Conservation (phyloP, 768 basidiomycete genomes). For the Leccinum aurantiacum region DNA sequence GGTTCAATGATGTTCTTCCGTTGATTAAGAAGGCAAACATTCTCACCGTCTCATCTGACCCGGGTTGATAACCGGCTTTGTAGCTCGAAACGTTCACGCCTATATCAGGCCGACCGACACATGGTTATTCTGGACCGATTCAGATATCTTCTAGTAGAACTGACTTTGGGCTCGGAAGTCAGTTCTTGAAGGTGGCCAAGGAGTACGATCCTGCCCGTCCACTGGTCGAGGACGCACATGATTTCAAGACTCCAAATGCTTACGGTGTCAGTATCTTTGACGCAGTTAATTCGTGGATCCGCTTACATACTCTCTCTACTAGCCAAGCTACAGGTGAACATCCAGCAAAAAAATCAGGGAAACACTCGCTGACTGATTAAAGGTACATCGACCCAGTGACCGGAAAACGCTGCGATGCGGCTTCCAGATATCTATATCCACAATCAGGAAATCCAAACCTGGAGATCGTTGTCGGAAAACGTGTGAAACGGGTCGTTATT, state of each 20-base stretch:
- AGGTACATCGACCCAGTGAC: conserved; percentile 56
- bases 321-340: conserved; percentile 19
- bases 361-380: too few relatives aligned
- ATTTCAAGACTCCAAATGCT: conserved; percentile 31
- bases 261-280: conserved; percentile 21
- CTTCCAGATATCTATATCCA: conserved; percentile 39
- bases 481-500: neutral
- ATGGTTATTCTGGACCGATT: conserved; percentile 37
- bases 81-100: conserved; percentile 39
- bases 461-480: conserved; percentile 28
- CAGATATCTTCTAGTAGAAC: conserved; percentile 15
- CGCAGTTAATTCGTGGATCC: neutral
- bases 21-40: conserved; percentile 51
- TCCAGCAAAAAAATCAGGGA: neutral
- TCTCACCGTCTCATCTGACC: neutral
- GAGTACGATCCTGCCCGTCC: conserved; percentile 47
- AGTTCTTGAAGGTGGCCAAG: conserved; percentile 47
- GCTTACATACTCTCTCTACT: neutral
- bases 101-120: conserved; percentile 31
- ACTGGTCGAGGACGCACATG: conserved; percentile 46
- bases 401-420: conserved; percentile 28
- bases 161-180: conserved; percentile 26
- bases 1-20: conserved; percentile 55
- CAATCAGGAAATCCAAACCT: conserved; percentile 30
- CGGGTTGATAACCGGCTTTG: conserved; percentile 45